Conservation (phyloP, 495 filamentous ascomycete species). For the Penicillium roqueforti region DNA sequence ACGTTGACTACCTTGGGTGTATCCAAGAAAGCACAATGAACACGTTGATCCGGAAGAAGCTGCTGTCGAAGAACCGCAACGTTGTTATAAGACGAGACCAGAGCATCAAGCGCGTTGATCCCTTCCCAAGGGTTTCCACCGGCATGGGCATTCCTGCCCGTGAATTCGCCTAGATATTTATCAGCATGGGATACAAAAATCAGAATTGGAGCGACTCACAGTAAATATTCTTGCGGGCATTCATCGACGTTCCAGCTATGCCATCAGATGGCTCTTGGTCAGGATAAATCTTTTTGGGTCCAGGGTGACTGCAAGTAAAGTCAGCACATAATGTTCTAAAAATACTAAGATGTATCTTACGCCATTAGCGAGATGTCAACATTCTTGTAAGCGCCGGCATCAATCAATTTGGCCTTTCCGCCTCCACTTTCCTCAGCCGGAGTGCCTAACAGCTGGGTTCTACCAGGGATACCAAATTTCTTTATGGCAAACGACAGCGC, state of each 20-base stretch:
- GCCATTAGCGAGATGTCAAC: slow-evolving; percentile 66
- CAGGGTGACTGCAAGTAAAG: slow-evolving; percentile 24
- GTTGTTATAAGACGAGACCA: slow-evolving; percentile 53
- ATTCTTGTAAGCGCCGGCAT: slow-evolving; percentile 58
- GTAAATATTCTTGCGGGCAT: slow-evolving; percentile 36
- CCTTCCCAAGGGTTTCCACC: slow-evolving; percentile 57
- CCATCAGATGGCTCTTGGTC: slow-evolving; percentile 23
- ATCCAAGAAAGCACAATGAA: slow-evolving; percentile 56
- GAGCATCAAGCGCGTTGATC: slow-evolving; percentile 6
- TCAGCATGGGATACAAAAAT: neutral
- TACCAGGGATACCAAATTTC: slow-evolving; percentile 47
- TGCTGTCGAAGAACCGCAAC: slow-evolving; percentile 60
- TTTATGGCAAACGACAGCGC: slow-evolving; percentile 51
- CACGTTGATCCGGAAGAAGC: slow-evolving; percentile 55
- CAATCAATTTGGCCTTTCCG: slow-evolving; percentile 62
- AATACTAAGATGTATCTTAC: too few relatives aligned
- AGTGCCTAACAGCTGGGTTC: slow-evolving; percentile 61
- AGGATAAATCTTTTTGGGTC: slow-evolving; percentile 26
- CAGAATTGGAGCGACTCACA: slow-evolving; percentile 7
- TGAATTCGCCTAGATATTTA: slow-evolving; percentile 18
- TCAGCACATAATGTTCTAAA: too few relatives aligned
- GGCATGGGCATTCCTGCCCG: slow-evolving; percentile 46
- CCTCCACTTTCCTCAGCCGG: slow-evolving; percentile 70
- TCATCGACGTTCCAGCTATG: slow-evolving; percentile 35
- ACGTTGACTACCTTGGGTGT: slow-evolving; percentile 59